A percentile compares a stretch with the other conserved stretches of the same genome.
Evolutionary conservation across 2,329 filamentous ascomycete genomes (phyloP).

Genomic region (Periconia digitata): DNA sequence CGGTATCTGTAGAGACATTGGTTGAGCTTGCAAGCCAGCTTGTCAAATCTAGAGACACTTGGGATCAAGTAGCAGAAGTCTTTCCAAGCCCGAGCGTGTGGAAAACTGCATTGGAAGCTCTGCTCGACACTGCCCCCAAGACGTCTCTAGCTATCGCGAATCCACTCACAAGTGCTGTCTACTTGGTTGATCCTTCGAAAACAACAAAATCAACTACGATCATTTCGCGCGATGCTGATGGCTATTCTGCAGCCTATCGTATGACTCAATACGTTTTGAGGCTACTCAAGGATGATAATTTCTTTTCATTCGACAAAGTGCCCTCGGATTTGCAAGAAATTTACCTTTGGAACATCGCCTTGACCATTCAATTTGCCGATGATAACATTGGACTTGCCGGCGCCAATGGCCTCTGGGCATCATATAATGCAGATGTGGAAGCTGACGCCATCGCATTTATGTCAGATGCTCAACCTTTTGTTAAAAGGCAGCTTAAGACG

Average conservation of each 20-base stretch:
- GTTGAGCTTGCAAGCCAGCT: slow-evolving; percentile 56
- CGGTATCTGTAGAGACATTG: slow-evolving; percentile 57
- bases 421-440: slow-evolving; percentile 52
- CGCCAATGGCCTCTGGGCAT: slow-evolving; percentile 56
- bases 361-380: slow-evolving; percentile 59
- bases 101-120: slow-evolving; percentile 61
- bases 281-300: slow-evolving; percentile 54
- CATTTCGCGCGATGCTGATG: slow-evolving; percentile 64
- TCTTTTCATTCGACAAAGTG: slow-evolving; percentile 35
- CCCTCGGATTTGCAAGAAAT: slow-evolving; percentile 18
- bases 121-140: slow-evolving; percentile 58
- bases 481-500: slow-evolving; percentile 47
- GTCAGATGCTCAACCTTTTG: slow-evolving; percentile 51
- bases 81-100: slow-evolving; percentile 68
- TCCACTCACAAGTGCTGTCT: slow-evolving; percentile 68
- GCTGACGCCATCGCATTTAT: slow-evolving; percentile 57
- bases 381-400: slow-evolving; percentile 61
- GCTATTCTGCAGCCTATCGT: slow-evolving; percentile 71
- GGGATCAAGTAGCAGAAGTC: slow-evolving; percentile 48
- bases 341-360: slow-evolving; percentile 53
- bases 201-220: slow-evolving; percentile 18
- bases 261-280: slow-evolving; percentile 71
- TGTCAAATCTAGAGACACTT: slow-evolving; percentile 35
- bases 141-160: slow-evolving; percentile 74
- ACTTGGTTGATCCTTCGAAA: slow-evolving; percentile 54